Conservation (phyloP, 2,329 filamentous ascomycete genomes). For the Claviceps maximensis region DNA sequence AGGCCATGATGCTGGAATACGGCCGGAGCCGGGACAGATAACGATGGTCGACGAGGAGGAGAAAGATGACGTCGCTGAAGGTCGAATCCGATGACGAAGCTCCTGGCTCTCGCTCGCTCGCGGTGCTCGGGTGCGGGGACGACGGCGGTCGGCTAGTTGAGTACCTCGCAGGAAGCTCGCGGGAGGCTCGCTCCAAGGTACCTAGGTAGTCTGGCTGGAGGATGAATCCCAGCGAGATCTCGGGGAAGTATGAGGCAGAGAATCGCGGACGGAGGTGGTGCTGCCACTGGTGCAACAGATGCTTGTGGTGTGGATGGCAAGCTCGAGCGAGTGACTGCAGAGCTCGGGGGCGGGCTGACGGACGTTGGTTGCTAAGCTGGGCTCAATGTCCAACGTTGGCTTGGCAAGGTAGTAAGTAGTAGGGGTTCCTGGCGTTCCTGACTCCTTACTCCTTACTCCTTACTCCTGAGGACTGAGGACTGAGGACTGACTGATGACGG, state of each 20-base stretch:
- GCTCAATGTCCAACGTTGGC: too few species aligned
- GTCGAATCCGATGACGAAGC: background rate
- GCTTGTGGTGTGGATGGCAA: constrained; percentile 4
- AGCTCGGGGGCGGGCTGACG: constrained; percentile 8
- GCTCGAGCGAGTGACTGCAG: too few species aligned
- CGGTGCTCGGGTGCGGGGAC: background rate
- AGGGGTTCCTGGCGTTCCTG: too few species aligned
- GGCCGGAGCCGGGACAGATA: background rate
- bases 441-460: background rate
- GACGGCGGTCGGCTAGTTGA: background rate
- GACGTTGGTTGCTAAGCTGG: constrained; percentile 7
- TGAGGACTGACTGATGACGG: too few species aligned
- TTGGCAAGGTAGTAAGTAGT: too few species aligned
- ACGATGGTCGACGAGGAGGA: background rate
- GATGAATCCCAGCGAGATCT: background rate
- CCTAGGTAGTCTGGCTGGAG: background rate
- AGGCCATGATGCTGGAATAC: constrained; percentile 46
- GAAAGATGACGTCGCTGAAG: constrained; percentile 1
- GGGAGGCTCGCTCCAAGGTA: too few species aligned
- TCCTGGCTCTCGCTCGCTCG: background rate
- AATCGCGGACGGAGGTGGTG: background rate
- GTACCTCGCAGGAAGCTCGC: background rate
- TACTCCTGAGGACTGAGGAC: too few species aligned
- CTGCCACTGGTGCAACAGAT: too few species aligned
- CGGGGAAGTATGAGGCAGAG: background rate